Evolutionary conservation across 768 basidiomycete species (phyloP).

Genomic region (Fistulinella prunicolor): DNA sequence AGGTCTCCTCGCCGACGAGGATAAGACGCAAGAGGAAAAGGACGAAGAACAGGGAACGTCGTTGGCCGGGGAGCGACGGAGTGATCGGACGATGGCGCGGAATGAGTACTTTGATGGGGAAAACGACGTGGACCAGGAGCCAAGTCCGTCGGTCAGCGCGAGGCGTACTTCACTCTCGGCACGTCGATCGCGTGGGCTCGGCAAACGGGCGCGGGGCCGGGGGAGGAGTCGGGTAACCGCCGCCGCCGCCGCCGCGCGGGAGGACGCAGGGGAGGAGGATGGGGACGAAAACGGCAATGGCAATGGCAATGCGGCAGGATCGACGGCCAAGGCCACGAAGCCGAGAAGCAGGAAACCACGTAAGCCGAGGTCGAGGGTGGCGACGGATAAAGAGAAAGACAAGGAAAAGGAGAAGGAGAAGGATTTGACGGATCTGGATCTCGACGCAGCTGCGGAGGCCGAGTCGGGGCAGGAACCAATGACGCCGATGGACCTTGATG

Average conservation of each 20-base stretch:
- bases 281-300: constrained; percentile 30
- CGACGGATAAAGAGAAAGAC: constrained; percentile 19
- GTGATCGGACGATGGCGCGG: constrained; percentile 49
- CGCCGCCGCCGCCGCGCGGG: constrained; percentile 14
- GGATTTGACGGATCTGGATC: constrained; percentile 33
- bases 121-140: constrained; percentile 58
- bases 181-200: constrained; percentile 23
- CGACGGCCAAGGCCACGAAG: constrained; percentile 30
- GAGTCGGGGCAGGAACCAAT: constrained; percentile 35
- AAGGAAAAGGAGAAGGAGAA: constrained; percentile 24
- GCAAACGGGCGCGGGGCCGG: constrained; percentile 31
- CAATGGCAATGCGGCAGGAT: background rate
- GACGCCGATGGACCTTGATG: constrained; percentile 37
- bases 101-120: constrained; percentile 79
- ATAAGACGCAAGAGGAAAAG: constrained; percentile 61
- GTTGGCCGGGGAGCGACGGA: constrained; percentile 49
- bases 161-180: constrained; percentile 10
- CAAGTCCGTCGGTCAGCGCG: constrained; percentile 28
- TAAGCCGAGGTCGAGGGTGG: constrained; percentile 20
- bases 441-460: constrained; percentile 24
- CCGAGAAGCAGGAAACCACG: constrained; percentile 31
- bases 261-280: constrained; percentile 37
- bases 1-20: constrained; percentile 71
- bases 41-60: constrained; percentile 65
- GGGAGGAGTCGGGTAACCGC: constrained; percentile 34